Conservation (phyloP, 2,329 filamentous ascomycete species). For the Nemania bipapillata region DNA sequence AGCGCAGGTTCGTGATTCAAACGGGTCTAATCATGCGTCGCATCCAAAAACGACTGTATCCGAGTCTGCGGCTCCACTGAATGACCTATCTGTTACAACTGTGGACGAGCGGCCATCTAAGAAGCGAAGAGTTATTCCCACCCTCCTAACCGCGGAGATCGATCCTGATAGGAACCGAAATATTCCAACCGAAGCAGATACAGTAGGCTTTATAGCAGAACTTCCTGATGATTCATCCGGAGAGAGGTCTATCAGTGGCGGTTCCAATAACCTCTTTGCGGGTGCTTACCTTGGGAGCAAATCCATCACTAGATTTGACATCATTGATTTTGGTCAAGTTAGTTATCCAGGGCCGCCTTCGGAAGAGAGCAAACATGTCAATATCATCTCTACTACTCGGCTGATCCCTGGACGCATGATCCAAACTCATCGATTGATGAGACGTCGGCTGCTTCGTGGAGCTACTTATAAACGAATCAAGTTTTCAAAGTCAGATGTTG, state of each 20-base stretch:
- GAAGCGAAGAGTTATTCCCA: slow-evolving; percentile 45
- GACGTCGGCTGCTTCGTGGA: slow-evolving; percentile 39
- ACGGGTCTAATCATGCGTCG: neutral
- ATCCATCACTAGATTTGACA: slow-evolving; percentile 45
- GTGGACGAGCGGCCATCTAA: slow-evolving; percentile 38
- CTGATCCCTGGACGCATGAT: slow-evolving; percentile 41
- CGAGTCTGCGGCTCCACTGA: neutral
- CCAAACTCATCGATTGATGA: slow-evolving; percentile 45
- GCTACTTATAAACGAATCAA: slow-evolving; percentile 7
- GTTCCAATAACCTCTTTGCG: neutral
- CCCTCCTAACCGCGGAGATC: slow-evolving; percentile 39
- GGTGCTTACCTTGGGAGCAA: slow-evolving; percentile 45
- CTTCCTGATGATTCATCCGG: neutral
- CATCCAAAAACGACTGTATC: neutral
- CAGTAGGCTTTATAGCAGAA: slow-evolving; percentile 20
- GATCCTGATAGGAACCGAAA: slow-evolving; percentile 39
- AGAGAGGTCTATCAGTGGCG: slow-evolving; percentile 2
- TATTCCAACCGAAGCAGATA: slow-evolving; percentile 47
- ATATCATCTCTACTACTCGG: slow-evolving; percentile 20
- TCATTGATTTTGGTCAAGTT: slow-evolving; percentile 35
- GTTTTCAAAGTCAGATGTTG: slow-evolving; percentile 45
- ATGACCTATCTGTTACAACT: neutral
- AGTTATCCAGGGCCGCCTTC: neutral
- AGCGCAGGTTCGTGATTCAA: neutral
- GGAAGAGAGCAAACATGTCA: slow-evolving; percentile 31